Evolutionary conservation across 2,329 filamentous ascomycete species (phyloP).

Genomic region (Ilyonectria robusta): DNA sequence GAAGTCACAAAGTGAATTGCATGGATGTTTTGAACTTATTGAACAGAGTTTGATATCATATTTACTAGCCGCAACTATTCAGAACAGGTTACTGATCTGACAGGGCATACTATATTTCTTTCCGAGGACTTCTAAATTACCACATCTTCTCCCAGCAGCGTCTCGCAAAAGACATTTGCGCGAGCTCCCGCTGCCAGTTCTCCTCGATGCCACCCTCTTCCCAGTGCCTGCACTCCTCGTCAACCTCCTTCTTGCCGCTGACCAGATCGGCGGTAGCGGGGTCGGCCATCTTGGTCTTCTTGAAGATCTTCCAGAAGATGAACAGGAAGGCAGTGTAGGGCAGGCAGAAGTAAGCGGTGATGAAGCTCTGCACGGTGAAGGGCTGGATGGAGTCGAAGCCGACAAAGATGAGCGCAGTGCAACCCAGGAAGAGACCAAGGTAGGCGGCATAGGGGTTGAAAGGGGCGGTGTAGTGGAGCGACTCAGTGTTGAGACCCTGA

Average conservation of each 20-base stretch:
- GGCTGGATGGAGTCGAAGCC: conserved; percentile 70
- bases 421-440: conserved; percentile 62
- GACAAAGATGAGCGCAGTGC: conserved; percentile 67
- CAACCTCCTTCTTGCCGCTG: conserved; percentile 75
- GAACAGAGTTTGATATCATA: conserved; percentile 18
- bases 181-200: conserved; percentile 56
- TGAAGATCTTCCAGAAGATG: conserved; percentile 54
- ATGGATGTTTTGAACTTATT: not conserved
- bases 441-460: conserved; percentile 67
- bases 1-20: too few species aligned
- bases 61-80: conserved; percentile 13
- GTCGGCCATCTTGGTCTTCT: conserved; percentile 63
- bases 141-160: conserved; percentile 58
- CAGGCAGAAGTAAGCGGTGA: conserved; percentile 68
- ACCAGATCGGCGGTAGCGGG: conserved; percentile 44
- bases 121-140: conserved; percentile 42
- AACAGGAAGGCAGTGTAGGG: conserved; percentile 70
- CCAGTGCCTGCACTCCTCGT: conserved; percentile 65
- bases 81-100: conserved; percentile 17
- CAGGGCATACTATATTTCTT: not conserved
- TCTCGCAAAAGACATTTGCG: conserved; percentile 53
- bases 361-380: conserved; percentile 62
- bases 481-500: conserved; percentile 61
- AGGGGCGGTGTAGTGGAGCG: conserved; percentile 65
- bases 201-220: conserved; percentile 63